A percentile compares a stretch with the other conserved stretches of the same genome.
Conservation (phyloP, 495 filamentous ascomycete species). For the Choiromyces venosus region DNA sequence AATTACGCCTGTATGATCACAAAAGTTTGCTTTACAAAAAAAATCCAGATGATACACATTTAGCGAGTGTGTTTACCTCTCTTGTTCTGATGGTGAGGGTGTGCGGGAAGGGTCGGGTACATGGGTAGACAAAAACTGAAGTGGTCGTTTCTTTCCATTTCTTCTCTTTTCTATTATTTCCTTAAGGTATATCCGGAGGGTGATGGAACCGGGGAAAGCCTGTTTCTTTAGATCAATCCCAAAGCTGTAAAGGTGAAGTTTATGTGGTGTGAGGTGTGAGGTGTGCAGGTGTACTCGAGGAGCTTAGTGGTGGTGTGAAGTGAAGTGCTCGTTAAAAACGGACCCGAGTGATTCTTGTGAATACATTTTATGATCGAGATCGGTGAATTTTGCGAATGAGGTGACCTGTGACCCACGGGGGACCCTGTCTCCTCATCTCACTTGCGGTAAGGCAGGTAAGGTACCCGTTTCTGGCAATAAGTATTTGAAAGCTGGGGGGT, state of each 20-base stretch:
- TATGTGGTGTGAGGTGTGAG: not conserved
- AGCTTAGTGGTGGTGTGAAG: not conserved
- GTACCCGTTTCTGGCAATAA: too few species aligned
- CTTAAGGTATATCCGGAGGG: not conserved
- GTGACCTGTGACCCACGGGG: not conserved
- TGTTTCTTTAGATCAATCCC: not conserved
- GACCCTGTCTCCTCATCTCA: not conserved
- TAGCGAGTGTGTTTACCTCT: not conserved
- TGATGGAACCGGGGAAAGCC: not conserved
- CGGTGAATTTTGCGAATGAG: not conserved
- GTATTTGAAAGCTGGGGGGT: too few species aligned
- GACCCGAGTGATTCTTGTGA: not conserved
- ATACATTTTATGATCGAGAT: not conserved
- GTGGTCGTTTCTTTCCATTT: not conserved
- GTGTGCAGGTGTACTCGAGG: not conserved
- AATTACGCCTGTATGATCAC: not conserved
- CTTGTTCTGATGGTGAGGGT: conserved; percentile 4
- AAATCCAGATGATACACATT: not conserved
- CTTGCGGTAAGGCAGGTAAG: too few species aligned
- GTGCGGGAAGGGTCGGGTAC: not conserved
- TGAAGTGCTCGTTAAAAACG: not conserved
- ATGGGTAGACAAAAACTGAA: not conserved
- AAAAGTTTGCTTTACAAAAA: not conserved
- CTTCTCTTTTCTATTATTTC: not conserved
- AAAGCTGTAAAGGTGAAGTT: not conserved